Evolutionary conservation across 371 early-diverging fungal species (phyloP), one percentile per base, ranked within the genome.

Genomic region (Mucor racemosus): DNA sequence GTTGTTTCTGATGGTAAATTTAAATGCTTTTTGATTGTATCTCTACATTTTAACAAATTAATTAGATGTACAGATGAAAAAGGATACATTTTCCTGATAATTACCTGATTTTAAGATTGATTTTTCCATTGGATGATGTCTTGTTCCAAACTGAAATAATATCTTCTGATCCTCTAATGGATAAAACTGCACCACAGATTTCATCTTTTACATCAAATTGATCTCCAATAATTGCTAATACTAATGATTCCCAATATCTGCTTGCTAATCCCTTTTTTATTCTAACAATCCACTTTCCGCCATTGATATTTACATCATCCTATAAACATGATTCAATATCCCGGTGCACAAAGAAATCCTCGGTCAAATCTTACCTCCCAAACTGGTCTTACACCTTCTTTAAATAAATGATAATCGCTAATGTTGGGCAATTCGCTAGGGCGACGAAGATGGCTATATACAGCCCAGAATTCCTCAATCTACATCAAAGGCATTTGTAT

Each of bases 231-330:
- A 97, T 88, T 17, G 96, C 97, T 82, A 97, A 84, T 5, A 91
- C 93, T 81, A 95, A 77, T 61, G 84, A 84, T 76, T 97, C 99
- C 99, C 99, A 98, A 72, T 96, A 94, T 21, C 99, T 85, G 62
- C 91, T 88, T 40, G 96, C 92, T 35, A 98, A 80, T 4, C 97
- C 97, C 79, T 98, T 98, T 77, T 93, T 95, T 54, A 98, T 75
- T 70, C 98, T 84, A 9, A 98, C 92, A 68, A 98, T 97, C 98
- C 98, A 98, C 75, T 98, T 98, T 61, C 99, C 99, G 48, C 99
- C 99, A 61, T 87, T 86, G 58, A 93, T 87, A 78, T 97, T 99
- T 55, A 87, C 90, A 31, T 89, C 81, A 67, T 96, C 97, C 86
- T 89, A 58, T 39, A 40, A 41, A 39, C 7, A 17, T 9, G 46